Percentiles rank a stretch among this genome's conserved stretches.
Evolutionary conservation across 2,329 filamentous ascomycete genomes (phyloP).

Genomic region (Penicillium brasilianum): DNA sequence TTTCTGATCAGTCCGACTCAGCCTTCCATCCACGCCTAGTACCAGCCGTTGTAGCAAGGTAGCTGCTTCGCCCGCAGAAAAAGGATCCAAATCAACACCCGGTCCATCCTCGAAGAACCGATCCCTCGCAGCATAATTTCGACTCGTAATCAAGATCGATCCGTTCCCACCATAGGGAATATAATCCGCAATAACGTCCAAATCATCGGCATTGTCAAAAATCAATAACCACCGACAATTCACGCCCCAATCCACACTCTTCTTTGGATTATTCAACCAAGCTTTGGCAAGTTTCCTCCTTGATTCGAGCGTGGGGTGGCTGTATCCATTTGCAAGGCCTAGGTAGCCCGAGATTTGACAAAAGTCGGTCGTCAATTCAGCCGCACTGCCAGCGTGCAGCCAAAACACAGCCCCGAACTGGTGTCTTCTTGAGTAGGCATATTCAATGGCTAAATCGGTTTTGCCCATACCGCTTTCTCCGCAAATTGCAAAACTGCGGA

Average conservation of each 20-base stretch:
- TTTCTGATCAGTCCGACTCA: background rate
- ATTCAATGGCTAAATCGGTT: background rate
- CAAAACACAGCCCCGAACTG: background rate
- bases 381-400: background rate
- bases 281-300: background rate
- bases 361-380: slow-evolving; percentile 1
- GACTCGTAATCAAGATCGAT: background rate
- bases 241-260: background rate
- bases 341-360: slow-evolving; percentile 2
- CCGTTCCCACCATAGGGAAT: background rate
- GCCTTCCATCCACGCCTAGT: background rate
- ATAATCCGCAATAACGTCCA: background rate
- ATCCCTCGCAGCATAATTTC: background rate
- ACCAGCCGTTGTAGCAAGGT: background rate
- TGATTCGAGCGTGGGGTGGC: background rate
- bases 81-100: background rate
- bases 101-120: background rate
- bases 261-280: background rate
- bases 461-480: background rate
- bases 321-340: background rate
- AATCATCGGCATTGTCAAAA: background rate
- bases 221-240: slow-evolving; percentile 3
- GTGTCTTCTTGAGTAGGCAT: background rate
- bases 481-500: background rate
- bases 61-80: background rate